These are phyloP conservation scores for Miscanthus lutarioriparius DNA, from an alignment of 176 grass and related monocot species.

Conservation along the genomic window DNA sequence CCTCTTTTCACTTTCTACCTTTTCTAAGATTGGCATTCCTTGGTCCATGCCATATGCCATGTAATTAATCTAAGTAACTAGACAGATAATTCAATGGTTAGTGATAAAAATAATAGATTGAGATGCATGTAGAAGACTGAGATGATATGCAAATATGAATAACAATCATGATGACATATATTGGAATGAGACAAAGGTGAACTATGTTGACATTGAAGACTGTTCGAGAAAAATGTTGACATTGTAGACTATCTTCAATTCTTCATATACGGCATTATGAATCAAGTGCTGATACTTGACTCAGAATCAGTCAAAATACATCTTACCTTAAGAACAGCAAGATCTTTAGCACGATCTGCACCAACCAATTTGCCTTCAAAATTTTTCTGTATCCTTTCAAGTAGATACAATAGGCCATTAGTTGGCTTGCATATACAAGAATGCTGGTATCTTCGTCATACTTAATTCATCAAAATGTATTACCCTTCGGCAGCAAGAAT, in stretches of 20 bases:
- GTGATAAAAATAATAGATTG: neutral
- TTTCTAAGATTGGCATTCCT: neutral
- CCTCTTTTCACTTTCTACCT: neutral
- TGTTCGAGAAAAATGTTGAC: neutral
- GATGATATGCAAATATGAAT: neutral
- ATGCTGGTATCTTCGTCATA: neutral
- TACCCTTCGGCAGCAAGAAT: conserved; percentile 94
- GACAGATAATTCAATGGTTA: conserved; percentile 1
- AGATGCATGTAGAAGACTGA: neutral
- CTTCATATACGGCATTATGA: neutral
- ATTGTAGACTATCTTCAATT: neutral
- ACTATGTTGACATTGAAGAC: neutral
- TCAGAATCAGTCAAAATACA: conserved; percentile 21
- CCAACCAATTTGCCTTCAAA: conserved; percentile 97
- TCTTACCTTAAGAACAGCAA: conserved; percentile 88
- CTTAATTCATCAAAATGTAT: conserved; percentile 22
- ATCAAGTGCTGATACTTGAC: neutral
- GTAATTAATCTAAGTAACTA: neutral
- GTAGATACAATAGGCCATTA: conserved; percentile 27
- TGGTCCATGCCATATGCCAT: neutral
- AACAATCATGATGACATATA: neutral
- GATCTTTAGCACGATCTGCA: conserved; percentile 83
- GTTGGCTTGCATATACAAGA: conserved; percentile 16
- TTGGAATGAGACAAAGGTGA: conserved; percentile 3
- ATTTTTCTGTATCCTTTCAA: conserved; percentile 88